Conservation (phyloP, 768 basidiomycete genomes). For the Clathrus columnatus region DNA sequence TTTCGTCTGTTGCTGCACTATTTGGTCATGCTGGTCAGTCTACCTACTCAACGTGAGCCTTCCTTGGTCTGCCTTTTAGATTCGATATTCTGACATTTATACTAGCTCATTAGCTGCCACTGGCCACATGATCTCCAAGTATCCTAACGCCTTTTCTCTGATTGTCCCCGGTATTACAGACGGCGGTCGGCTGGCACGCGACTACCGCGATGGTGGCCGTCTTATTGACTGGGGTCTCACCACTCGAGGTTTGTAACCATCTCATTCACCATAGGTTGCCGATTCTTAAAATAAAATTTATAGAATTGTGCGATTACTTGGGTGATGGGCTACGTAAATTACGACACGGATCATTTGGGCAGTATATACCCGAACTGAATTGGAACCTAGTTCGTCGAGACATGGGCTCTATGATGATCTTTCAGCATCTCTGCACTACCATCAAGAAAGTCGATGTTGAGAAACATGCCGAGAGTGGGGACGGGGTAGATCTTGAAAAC, state of each 20-base stretch:
- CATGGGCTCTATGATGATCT: not conserved
- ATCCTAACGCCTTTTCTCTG: slow-evolving; percentile 25
- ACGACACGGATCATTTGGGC: not conserved
- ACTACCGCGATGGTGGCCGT: not conserved
- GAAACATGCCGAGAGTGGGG: not conserved
- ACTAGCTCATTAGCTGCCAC: slow-evolving; percentile 25
- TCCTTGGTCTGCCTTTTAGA: too few relatives aligned
- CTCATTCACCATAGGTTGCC: not conserved
- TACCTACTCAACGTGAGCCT: slow-evolving; percentile 10
- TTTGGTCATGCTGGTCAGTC: slow-evolving; percentile 15
- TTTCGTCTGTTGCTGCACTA: slow-evolving; percentile 16
- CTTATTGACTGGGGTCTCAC: not conserved
- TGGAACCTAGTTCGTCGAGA: not conserved
- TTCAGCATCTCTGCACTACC: not conserved
- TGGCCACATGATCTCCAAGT: slow-evolving; percentile 17
- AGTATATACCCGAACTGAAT: not conserved
- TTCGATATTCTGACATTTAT: not conserved
- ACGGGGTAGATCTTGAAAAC: not conserved
- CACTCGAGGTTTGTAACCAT: not conserved
- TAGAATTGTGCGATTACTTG: not conserved
- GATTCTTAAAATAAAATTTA: not conserved
- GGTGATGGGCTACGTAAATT: not conserved
- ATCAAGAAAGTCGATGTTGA: not conserved
- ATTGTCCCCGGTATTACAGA: slow-evolving; percentile 25
- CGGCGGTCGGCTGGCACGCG: slow-evolving; percentile 9